A percentile compares a stretch with the other conserved stretches of the same genome.
Evolutionary conservation across 768 basidiomycete species (phyloP).

Genomic region (Tulasnella sp.): DNA sequence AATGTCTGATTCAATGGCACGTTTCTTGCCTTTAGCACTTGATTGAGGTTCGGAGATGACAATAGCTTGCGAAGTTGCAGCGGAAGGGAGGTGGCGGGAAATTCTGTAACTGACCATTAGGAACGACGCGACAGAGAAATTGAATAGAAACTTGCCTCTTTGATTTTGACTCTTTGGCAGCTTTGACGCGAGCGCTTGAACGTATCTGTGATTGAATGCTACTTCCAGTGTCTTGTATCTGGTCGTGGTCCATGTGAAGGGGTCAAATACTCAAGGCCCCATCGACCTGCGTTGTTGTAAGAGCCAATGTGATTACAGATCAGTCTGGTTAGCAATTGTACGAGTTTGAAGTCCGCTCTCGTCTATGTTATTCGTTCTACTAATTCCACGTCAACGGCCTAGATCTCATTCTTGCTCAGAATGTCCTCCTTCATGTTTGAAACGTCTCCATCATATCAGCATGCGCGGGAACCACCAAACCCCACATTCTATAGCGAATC

Average conservation of each 20-base stretch:
- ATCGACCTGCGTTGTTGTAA: too few species aligned
- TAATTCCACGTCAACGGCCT: too few species aligned
- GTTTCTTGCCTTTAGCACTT: constrained; percentile 86
- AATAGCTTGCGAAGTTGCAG: constrained; percentile 31
- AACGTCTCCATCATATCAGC: too few species aligned
- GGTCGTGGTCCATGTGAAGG: too few species aligned
- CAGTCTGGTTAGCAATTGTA: too few species aligned
- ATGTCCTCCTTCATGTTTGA: too few species aligned
- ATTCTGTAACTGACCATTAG: constrained; percentile 45
- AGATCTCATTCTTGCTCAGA: too few species aligned
- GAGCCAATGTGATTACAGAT: too few species aligned
- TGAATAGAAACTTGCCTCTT: background rate
- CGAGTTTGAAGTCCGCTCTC: too few species aligned
- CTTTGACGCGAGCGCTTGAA: background rate
- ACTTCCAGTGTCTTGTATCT: constrained; percentile 9
- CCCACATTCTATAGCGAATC: background rate
- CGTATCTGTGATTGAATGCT: background rate
- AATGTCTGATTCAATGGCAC: constrained; percentile 55
- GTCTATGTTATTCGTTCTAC: too few species aligned
- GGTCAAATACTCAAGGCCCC: too few species aligned
- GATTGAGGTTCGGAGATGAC: constrained; percentile 63
- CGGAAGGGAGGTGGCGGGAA: constrained; percentile 22
- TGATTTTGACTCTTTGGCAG: constrained; percentile 13
- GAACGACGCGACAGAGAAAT: background rate
- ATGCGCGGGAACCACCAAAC: too few species aligned